Base-by-base conservation (phyloP, 1,139 yeast genomes). In the Geotrichum citri-aurantii region DNA sequence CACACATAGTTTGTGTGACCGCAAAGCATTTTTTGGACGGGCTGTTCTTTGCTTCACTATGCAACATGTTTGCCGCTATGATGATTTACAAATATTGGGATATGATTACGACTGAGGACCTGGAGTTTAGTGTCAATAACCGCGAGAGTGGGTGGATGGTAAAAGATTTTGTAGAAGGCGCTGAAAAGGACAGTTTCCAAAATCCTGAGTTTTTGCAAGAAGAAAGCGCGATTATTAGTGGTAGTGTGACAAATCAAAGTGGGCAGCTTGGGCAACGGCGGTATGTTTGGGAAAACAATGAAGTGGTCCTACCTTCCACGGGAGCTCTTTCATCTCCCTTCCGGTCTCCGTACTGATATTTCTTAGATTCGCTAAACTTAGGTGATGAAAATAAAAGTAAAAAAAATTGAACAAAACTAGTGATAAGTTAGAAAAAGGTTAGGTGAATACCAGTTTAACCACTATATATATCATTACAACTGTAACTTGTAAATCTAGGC, bases 61-160 rank as follows among this genome's bases (percentile, higher is more conserved):
- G 96, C 69, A 89, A 88, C 70, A 71, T 90, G 55, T 88, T 90
- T 68, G 81, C 96, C 7, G 77, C 87, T 59, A 91, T 93, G 96
- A 92, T 93, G 98, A 78, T 92, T 59, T 92, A 91, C 77, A 92
- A 93, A 74, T 89, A 85, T 66, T 93, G 98, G 97, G 97, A 92
- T 46, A 88, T 90, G 82, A 86, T 92, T 57, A 93, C 98, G n/a
- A 83, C 85, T 61, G 98, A 93, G 69, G 98, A 93, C 71, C 82
- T 92, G 67, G 99, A 93, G 74, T 93, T 93, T 71, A 84, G 93
- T 55, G 95, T 90, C 56, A 81, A 84, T 50, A 81, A 79, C 64
- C 73, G 77, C 54, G 74, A 75, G 17, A 77, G 75, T 61, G 73
- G 71, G 12, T 75, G 79, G 69, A 84, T 81, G 47, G 78, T 81